A percentile compares a stretch with the other conserved stretches of the same genome.
phyloP scores from a whole-genome alignment of 2,329 filamentous ascomycete genomes.

The Proliferodiscus dingleyae region DNA sequence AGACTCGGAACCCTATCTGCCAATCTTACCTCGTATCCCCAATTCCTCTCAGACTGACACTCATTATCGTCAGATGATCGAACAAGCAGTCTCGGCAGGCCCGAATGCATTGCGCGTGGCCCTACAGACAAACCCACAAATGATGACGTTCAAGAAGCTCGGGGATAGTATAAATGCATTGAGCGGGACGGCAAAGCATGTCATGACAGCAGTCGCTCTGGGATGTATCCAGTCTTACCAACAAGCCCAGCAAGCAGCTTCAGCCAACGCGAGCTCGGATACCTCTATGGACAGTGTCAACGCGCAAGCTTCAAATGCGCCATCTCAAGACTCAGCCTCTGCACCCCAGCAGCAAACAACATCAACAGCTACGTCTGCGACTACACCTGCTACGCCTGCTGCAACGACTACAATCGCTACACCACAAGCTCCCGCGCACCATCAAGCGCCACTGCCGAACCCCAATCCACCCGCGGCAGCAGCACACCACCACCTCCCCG shows the following conservation, averaged over 20 bases:
- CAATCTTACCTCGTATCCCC: neutral
- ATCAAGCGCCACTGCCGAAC: slow-evolving; percentile 3
- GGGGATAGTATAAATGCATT: slow-evolving; percentile 13
- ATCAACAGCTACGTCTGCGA: slow-evolving; percentile 1
- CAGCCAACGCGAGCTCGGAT: neutral
- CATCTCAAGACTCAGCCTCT: neutral
- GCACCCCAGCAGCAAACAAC: neutral
- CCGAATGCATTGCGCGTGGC: slow-evolving; percentile 35
- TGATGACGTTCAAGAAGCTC: slow-evolving; percentile 18
- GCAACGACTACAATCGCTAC: slow-evolving; percentile 10
- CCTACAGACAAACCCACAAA: slow-evolving; percentile 23
- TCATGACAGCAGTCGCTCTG: slow-evolving; percentile 16
- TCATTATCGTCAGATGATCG: slow-evolving; percentile 49
- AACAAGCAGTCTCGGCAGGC: slow-evolving; percentile 48
- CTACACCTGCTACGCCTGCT: neutral
- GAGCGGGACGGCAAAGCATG: slow-evolving; percentile 9
- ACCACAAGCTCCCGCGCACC: slow-evolving; percentile 36
- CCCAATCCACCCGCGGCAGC: slow-evolving; percentile 2
- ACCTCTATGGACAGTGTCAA: neutral
- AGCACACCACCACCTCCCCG: slow-evolving; percentile 23
- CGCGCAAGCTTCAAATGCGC: neutral
- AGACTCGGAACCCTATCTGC: neutral
- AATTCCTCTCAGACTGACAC: slow-evolving; percentile 31
- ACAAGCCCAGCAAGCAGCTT: neutral
- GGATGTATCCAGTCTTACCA: slow-evolving; percentile 11